Base-by-base conservation (phyloP, 1,139 yeast species). In the Yamadazyma conglobata region DNA sequence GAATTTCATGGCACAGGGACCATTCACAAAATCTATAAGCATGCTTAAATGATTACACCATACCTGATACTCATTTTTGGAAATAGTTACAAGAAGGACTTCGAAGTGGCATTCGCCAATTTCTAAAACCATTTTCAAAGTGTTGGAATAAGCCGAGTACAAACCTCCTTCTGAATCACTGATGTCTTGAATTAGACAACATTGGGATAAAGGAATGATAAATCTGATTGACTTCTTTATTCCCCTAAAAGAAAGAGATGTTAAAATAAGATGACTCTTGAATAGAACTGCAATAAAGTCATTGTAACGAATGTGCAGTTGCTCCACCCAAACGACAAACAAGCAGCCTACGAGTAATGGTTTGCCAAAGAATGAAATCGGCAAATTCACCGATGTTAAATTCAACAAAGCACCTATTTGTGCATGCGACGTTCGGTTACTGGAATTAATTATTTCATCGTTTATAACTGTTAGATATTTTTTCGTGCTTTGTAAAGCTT, bases 61-160 rank as follows among this genome's bases (percentile, higher is more conserved):
- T 1, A 58, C 32, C 0, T 39, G 27, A 22, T 45, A 49, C 37
- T 77, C 84, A 2, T 35, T 21, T 7, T 37, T 35, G 20, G 56
- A 48, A 2, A 58, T 43, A 16, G 67, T 56, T 4, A 69, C 47
- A n/a, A 73, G 40, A 12, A 72, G 39, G 1, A 76, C 24, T 49
- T 79, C 85, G 43, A 53, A 72, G 3, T 68, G 57, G 19, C 56
- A 53, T 30, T 45, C 56, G 8, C 51, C 44, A 19, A 60, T 40
- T 43, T 74, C 80, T 52, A 75, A 76, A 2, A 59, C 39, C 1
- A 79, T 22, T 39, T 76, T 78, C 27, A 70, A 50, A 8, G 56
- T 40, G 24, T 50, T 42, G 0, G 56, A 51, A 38, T 55, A 57
- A 4, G 40, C 44, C 0, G 71, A 47, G 33, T 43, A 52, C 30